Conservation (phyloP, 257 asterid species). For the Forsythia viridissima region DNA sequence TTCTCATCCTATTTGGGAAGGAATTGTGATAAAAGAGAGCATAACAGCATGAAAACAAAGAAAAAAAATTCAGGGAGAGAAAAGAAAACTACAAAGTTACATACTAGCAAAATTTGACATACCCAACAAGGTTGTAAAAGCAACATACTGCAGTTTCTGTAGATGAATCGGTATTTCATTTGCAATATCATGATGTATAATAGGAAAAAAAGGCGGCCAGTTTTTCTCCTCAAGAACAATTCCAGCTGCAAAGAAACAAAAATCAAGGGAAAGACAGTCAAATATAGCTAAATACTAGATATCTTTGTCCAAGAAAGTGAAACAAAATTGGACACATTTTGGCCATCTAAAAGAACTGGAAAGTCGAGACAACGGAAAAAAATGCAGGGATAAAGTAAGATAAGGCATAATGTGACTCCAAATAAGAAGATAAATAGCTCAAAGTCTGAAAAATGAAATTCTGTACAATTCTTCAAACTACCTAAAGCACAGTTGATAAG, state of each 20-base stretch:
- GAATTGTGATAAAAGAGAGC: neutral
- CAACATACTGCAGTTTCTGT: constrained; percentile 33
- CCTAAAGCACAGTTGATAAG: neutral
- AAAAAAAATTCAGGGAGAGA: neutral
- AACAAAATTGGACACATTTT: neutral
- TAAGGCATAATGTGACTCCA: neutral
- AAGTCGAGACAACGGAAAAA: neutral
- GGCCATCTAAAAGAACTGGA: neutral
- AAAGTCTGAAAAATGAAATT: neutral
- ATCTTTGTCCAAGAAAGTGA: neutral
- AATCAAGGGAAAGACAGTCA: constrained; percentile 9
- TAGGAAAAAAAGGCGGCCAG: constrained; percentile 27
- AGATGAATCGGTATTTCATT: constrained; percentile 28
- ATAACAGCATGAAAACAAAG: neutral
- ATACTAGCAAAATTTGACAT: neutral
- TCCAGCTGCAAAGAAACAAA: constrained; percentile 58
- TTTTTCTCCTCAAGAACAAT: constrained; percentile 44
- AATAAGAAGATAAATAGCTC: neutral
- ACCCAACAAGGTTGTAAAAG: constrained; percentile 29
- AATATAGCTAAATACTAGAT: too few species aligned
- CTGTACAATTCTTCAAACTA: neutral
- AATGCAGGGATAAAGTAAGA: neutral
- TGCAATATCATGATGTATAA: constrained; percentile 29
- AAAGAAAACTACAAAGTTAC: constrained; percentile 1
- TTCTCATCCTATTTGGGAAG: neutral